Percentiles rank a stretch among this genome's conserved stretches.
These are phyloP conservation scores for Tetracladium maxilliforme DNA, from an alignment of 2,329 filamentous ascomycete species.

Conservation along the genomic window DNA sequence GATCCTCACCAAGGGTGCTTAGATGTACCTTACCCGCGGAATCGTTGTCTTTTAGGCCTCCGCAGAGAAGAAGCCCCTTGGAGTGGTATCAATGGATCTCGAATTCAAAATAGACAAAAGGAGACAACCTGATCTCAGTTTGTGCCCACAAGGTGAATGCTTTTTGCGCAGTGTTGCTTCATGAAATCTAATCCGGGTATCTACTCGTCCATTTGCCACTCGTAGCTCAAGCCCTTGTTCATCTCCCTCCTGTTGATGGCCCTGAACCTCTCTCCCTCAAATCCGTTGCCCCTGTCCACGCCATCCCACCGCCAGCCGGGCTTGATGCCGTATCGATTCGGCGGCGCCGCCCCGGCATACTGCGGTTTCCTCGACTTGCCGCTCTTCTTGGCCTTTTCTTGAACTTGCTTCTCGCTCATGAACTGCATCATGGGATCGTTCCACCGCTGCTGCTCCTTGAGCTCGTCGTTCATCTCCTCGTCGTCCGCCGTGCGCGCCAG, in stretches of 20 bases:
- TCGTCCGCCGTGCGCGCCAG: conserved; percentile 76
- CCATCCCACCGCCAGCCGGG: conserved; percentile 96
- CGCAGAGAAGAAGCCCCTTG: too few species aligned
- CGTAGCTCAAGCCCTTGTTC: conserved; percentile 70
- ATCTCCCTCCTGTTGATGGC: conserved; percentile 66
- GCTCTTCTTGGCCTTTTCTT: conserved; percentile 7
- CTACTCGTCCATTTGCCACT: conserved; percentile 93
- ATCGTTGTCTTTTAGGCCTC: too few species aligned
- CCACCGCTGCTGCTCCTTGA: conserved; percentile 69
- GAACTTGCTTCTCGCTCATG: conserved; percentile 34
- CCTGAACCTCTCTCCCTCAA: conserved; percentile 86
- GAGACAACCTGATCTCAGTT: too few species aligned
- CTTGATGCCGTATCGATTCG: conserved; percentile 86
- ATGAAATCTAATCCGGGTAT: too few species aligned
- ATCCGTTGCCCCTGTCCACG: conserved; percentile 85
- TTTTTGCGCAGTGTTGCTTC: too few species aligned
- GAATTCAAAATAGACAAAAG: too few species aligned
- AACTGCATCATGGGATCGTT: conserved; percentile 87
- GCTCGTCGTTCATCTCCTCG: conserved; percentile 66
- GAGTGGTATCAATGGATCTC: too few species aligned
- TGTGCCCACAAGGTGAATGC: too few species aligned
- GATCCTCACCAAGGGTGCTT: too few species aligned
- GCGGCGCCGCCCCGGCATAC: conserved; percentile 68
- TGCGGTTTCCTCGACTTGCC: conserved; percentile 17
- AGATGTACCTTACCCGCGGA: too few species aligned